Evolutionary conservation across 768 basidiomycete species (phyloP).

Genomic region (Suillus decipiens): DNA sequence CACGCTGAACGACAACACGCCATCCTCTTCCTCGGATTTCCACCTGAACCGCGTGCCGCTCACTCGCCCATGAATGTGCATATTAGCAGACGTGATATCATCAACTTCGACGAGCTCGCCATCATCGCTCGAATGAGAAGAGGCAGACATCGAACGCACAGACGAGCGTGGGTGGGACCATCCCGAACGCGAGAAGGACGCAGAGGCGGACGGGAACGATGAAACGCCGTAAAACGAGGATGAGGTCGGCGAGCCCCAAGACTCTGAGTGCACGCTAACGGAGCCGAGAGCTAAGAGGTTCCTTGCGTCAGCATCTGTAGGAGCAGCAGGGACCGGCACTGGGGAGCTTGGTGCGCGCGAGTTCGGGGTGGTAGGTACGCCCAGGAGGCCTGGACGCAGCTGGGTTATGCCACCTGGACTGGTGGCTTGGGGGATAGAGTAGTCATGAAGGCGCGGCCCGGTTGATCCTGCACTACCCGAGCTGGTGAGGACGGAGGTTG

Average conservation of each 20-base stretch:
- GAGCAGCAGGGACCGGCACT: conserved; percentile 34
- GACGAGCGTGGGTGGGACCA: conserved; percentile 62
- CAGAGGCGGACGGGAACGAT: conserved; percentile 20
- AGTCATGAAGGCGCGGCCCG: conserved; percentile 70
- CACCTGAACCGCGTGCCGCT: conserved; percentile 28
- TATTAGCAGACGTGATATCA: conserved; percentile 12
- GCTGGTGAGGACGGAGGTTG: conserved; percentile 26
- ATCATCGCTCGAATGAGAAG: conserved; percentile 41
- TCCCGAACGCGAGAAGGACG: conserved; percentile 33
- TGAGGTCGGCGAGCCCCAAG: conserved; percentile 35
- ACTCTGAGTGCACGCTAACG: conserved; percentile 31
- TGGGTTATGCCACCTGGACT: conserved; percentile 50
- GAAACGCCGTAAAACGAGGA: conserved; percentile 31
- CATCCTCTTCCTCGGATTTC: conserved; percentile 49
- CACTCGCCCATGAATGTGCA: conserved; percentile 23
- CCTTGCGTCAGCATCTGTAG: conserved; percentile 26
- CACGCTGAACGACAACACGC: conserved; percentile 40
- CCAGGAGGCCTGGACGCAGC: conserved; percentile 58
- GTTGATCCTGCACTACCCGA: conserved; percentile 32
- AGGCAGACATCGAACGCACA: conserved; percentile 42
- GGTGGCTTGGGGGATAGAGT: conserved; percentile 45
- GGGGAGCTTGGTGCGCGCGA: conserved; percentile 21
- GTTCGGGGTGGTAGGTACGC: conserved; percentile 33
- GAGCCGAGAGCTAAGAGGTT: conserved; percentile 27
- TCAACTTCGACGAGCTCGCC: conserved; percentile 29